Percentiles rank a stretch among this genome's conserved stretches.
Conservation (phyloP, 768 basidiomycete species). For the Coprinopsis cinerea region DNA sequence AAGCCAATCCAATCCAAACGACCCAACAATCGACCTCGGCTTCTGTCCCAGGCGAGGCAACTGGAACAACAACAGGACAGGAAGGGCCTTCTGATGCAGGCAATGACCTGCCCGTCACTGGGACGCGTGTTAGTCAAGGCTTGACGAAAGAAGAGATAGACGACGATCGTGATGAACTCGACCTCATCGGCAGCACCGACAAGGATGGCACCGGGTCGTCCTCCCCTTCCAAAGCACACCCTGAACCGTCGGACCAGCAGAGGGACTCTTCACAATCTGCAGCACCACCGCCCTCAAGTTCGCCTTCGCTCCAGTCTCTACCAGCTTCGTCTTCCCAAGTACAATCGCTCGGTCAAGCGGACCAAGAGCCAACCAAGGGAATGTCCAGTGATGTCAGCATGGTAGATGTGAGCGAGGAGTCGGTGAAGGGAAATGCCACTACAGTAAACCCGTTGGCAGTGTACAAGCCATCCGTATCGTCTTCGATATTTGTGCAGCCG, state of each 20-base stretch:
- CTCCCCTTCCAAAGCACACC: background rate
- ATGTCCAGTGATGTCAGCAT: too few species aligned
- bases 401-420: background rate
- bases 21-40: too few species aligned
- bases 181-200: conserved; percentile 24
- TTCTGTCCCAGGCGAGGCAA: too few species aligned
- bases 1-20: background rate
- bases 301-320: too few species aligned
- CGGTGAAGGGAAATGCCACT: background rate
- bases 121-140: too few species aligned
- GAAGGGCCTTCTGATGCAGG: too few species aligned
- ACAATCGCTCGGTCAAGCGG: too few species aligned
- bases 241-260: background rate
- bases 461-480: conserved; percentile 13
- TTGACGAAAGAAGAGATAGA: conserved; percentile 17
- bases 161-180: conserved; percentile 35
- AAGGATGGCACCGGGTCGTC: background rate
- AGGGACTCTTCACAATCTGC: background rate
- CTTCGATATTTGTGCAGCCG: conserved; percentile 3
- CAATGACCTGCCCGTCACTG: too few species aligned
- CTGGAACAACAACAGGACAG: too few species aligned
- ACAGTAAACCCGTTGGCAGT: background rate
- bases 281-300: background rate
- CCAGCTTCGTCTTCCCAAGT: too few species aligned
- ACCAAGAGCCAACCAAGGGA: too few species aligned